Evolutionary conservation across 2,329 filamentous ascomycete genomes (phyloP), one percentile per base, ranked within the genome.

Genomic region (Aspergillus tamarii): DNA sequence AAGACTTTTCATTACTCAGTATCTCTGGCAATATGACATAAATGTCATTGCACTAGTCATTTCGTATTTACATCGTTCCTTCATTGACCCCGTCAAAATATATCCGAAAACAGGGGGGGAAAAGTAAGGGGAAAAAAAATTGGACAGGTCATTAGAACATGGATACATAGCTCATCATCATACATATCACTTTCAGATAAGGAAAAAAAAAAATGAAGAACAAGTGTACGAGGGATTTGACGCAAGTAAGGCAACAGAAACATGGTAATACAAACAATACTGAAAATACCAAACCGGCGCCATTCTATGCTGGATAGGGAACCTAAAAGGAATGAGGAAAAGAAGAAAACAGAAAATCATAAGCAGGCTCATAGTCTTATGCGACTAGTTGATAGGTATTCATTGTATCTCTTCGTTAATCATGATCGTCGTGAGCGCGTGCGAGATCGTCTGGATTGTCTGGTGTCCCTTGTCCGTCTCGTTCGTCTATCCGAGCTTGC

Each of bases 401-500:
- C 50, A n/a, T 62, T 57, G 39, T 26, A 14, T 60, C 19, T n/a
- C n/a, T 21, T 64, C 50, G 53, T 36, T 61, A 62, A 57, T 71
- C 64, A 69, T 72, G 60, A 68, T 64, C 70, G 69, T 65, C 70
- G 66, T 62, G 74, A 76, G 34, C 73, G 72, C 57, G 72, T 67
- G 43, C 73, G 73, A 52, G 72, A 72, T 68, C 68, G 64, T 64
- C 72, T 66, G 39, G 73, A 73, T 57, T 71, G 68, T 57, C 74
- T 70, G 41, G 73, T 73, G 46, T 74, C 69, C 64, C 74, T 67
- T 12, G 67, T 69, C n/a, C 64, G 63, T 67, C 61, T 54, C 56
- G 77, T 79, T 55, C 76, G 75, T 71, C 78, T 71, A 68, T 78
- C 80, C 59, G 80, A 81, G 65, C 80, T 82, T 70, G 76, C 75